phyloP scores from a whole-genome alignment of 1,139 yeast genomes.

The Magnusiomyces magnusii region DNA sequence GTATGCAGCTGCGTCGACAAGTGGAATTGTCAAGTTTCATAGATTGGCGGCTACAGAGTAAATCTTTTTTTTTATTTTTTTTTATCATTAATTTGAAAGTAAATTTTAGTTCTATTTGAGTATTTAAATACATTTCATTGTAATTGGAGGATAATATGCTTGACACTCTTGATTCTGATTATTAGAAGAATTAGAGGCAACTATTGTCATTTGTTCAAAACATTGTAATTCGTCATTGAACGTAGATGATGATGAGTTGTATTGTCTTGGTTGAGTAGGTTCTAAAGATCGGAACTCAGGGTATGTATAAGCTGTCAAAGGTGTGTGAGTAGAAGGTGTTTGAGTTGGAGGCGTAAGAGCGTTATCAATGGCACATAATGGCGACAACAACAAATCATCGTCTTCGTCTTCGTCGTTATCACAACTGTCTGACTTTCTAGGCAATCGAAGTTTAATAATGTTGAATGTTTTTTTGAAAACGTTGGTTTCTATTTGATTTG shows the following conservation, averaged over 20 bases:
- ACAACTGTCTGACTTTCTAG: background rate
- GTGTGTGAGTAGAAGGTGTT: too few relatives aligned
- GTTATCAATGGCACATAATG: background rate
- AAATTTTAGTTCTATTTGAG: too few relatives aligned
- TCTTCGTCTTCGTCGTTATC: background rate
- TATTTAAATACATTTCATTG: background rate
- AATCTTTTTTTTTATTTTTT: too few relatives aligned
- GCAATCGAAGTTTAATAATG: background rate
- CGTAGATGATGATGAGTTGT: too few relatives aligned
- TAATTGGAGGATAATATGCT: background rate
- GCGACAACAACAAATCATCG: background rate
- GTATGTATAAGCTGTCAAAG: too few relatives aligned
- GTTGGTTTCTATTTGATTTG: background rate
- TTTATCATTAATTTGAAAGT: too few relatives aligned
- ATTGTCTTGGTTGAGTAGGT: too few relatives aligned
- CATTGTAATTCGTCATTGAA: too few relatives aligned
- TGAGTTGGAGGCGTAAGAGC: background rate
- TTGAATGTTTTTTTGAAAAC: background rate
- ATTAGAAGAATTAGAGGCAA: too few relatives aligned
- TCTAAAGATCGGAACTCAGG: too few relatives aligned
- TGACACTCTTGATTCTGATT: too few relatives aligned
- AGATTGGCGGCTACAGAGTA: conserved; percentile 29
- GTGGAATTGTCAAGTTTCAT: conserved; percentile 64
- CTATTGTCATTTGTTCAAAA: too few relatives aligned
- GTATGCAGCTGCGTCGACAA: conserved; percentile 57